These are phyloP conservation scores for Phialophora expanda DNA, from an alignment of 2,329 filamentous ascomycete species.

Conservation along the genomic window DNA sequence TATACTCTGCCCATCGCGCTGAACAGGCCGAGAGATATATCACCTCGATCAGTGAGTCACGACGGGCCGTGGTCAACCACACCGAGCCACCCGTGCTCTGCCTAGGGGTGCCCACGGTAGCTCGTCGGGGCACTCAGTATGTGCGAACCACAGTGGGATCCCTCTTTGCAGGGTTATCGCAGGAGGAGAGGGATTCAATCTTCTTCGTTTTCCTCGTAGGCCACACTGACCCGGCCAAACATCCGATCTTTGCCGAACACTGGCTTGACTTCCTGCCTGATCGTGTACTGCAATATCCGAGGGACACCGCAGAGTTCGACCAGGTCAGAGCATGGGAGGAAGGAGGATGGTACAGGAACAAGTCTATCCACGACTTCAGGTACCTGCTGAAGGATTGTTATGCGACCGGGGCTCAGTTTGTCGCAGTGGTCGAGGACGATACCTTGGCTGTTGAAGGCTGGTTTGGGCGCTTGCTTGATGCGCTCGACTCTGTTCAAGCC, in stretches of 20 bases:
- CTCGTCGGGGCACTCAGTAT: conserved; percentile 49
- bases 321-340: conserved; percentile 46
- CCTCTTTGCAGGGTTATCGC: conserved; percentile 51
- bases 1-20: conserved; percentile 7
- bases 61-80: not conserved
- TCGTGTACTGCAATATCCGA: conserved; percentile 50
- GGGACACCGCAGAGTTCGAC: conserved; percentile 43
- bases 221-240: conserved; percentile 49
- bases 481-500: conserved; percentile 45
- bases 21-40: conserved; percentile 4
- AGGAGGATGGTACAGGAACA: conserved; percentile 45
- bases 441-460: conserved; percentile 55
- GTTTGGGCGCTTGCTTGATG: conserved; percentile 50
- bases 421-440: conserved; percentile 56
- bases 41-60: not conserved
- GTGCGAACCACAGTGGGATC: conserved; percentile 52
- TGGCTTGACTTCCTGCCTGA: conserved; percentile 51
- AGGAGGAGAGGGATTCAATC: conserved; percentile 49
- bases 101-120: conserved; percentile 52
- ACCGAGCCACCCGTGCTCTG: conserved; percentile 43
- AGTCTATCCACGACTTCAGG: conserved; percentile 53
- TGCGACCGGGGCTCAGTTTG: conserved; percentile 47
- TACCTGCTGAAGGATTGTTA: conserved; percentile 51
- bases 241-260: conserved; percentile 50
- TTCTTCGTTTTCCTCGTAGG: conserved; percentile 53